phyloP scores from a whole-genome alignment of 2,329 filamentous ascomycete genomes.

The Cercospora beticola region DNA sequence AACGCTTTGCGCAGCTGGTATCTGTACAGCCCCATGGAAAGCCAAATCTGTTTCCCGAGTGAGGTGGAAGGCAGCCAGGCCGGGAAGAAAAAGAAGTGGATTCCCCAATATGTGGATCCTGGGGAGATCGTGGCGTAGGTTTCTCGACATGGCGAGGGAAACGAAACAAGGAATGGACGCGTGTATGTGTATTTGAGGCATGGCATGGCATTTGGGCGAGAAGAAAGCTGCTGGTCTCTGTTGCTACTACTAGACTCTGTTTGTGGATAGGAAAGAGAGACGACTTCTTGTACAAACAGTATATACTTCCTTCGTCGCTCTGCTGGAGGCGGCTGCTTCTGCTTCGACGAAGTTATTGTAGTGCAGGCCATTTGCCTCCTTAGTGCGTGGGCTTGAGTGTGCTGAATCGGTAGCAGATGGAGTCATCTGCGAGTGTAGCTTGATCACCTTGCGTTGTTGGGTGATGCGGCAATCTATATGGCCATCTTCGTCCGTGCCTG shows the following conservation, averaged over 20 bases:
- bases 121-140: conserved; percentile 55
- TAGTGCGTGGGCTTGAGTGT: not conserved
- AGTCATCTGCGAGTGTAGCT: conserved; percentile 9
- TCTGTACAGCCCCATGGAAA: conserved; percentile 74
- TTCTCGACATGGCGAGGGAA: no score
- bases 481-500: not conserved
- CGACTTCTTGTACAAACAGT: not conserved
- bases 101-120: conserved; percentile 57
- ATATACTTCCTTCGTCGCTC: not conserved
- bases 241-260: not conserved
- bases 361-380: not conserved
- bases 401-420: not conserved
- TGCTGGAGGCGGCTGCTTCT: conserved; percentile 12
- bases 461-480: not conserved
- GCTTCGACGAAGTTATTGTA: conserved; percentile 22
- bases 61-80: conserved; percentile 39
- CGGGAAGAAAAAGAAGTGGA: conserved; percentile 43
- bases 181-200: not conserved
- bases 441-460: conserved; percentile 15
- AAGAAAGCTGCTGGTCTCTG: not conserved
- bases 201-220: not conserved
- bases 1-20: conserved; percentile 93
- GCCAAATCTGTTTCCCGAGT: conserved; percentile 53
- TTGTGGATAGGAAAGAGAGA: not conserved
- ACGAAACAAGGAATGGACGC: not conserved